Conservation (phyloP, 768 basidiomycete genomes). For the Tulasnella calospora region DNA sequence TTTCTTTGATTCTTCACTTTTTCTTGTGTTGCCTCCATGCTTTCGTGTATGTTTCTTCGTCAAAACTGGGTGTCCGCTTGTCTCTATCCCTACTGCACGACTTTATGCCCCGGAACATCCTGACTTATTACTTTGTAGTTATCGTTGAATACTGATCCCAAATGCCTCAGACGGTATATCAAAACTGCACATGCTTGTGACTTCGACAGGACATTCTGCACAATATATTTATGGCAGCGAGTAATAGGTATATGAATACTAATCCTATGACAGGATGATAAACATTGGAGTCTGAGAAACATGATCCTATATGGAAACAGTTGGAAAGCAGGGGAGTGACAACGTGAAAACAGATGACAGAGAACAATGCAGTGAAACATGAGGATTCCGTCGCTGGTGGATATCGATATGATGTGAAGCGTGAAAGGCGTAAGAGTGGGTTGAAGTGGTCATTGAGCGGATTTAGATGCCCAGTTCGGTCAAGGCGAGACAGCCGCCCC, state of each 20-base stretch:
- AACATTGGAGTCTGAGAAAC: slow-evolving; percentile 5
- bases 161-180: not conserved
- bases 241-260: slow-evolving; percentile 3
- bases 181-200: not conserved
- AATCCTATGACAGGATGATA: not conserved
- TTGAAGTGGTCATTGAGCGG: not conserved
- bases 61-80: not conserved
- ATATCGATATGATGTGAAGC: not conserved
- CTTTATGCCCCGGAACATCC: not conserved
- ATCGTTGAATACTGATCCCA: not conserved
- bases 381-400: not conserved
- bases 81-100: not conserved
- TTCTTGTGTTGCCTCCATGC: not conserved
- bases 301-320: slow-evolving; percentile 7
- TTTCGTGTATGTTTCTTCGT: not conserved
- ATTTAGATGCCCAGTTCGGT: slow-evolving; percentile 19
- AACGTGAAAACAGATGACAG: slow-evolving; percentile 6
- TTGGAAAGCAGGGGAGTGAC: not conserved
- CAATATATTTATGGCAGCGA: not conserved
- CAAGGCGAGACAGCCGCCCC: slow-evolving; percentile 52
- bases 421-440: not conserved
- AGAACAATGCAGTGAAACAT: slow-evolving; percentile 13
- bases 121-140: slow-evolving; percentile 7
- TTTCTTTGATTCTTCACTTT: too few species aligned
- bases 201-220: not conserved